Evolutionary conservation across 2,329 filamentous ascomycete genomes (phyloP), one percentile per base, ranked within the genome.

Genomic region (Monilinia aucupariae): DNA sequence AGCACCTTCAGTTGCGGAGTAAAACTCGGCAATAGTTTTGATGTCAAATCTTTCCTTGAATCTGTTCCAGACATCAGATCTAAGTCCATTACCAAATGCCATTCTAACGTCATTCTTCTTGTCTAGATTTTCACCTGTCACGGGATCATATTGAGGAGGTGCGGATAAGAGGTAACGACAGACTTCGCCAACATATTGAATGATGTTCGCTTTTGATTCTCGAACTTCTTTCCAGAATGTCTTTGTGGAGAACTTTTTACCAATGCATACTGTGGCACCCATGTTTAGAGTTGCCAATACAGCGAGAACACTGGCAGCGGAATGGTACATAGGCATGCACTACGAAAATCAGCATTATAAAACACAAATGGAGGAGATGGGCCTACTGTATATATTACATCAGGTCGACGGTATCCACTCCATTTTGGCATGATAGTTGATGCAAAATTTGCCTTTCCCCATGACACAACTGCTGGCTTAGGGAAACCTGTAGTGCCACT

Each of bases 311-410:
- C 84, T 78, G 15, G 89, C 92, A 0, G 91, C 91, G 48, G 88
- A 88, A 77, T 96, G 92, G 73, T 96, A 96, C 8, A 96, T 80
- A 0, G 92, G 92, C 90, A 96, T 96, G 63, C 87, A 87, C 87
- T 90, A 52, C 27, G 13, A 41, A 12, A 34, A 25, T 43, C 64
- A 59, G 71, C 62, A 66, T 74, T 43, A 55, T 10, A 7, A 51
- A 37, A 32, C 17, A 34, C 63, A 66, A 52, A 50, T 12, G 27
- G 25, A 27, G 13, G 5, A 13, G 15, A 10, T 30, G 20, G 32
- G 71, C 79, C 72, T 80, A 88, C 86, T 15, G 90, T 92, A 72
- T 91, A 93, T 72, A 91, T 86, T 41, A 88, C 80, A 71, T 96
- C 91, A 1, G 79, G 78, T 2, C 78, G 75, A 15, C 78, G 80